Conservation (phyloP, 345 rosid species). For the Geranium rotundifolium region DNA sequence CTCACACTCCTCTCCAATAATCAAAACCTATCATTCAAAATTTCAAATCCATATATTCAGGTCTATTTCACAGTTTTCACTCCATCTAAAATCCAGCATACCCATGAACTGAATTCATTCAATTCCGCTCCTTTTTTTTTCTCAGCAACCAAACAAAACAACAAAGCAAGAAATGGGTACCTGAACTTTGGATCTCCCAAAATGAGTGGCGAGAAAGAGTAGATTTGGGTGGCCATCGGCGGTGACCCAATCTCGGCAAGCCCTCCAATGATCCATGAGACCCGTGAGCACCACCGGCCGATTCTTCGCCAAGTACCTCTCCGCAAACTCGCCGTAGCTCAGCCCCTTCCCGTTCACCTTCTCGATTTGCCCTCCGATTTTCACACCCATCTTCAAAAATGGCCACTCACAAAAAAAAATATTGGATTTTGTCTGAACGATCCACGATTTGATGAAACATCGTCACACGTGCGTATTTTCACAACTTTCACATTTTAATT, state of each 20-base stretch:
- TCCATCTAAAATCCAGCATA: neutral
- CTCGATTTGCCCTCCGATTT: conserved; percentile 54
- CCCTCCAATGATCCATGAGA: conserved; percentile 74
- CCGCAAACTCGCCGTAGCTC: conserved; percentile 50
- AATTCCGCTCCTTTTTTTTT: neutral
- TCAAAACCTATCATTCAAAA: no score
- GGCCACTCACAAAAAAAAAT: no score
- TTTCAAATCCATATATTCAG: no score
- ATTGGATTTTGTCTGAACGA: no score
- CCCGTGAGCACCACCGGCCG: conserved; percentile 63
- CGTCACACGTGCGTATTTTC: no score
- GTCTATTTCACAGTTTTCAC: neutral
- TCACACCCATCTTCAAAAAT: conserved; percentile 34
- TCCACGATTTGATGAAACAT: no score
- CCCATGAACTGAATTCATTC: neutral
- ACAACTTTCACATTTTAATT: no score
- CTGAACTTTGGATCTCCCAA: conserved; percentile 73
- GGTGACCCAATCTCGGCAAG: conserved; percentile 69
- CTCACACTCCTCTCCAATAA: no score
- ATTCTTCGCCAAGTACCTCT: conserved; percentile 52
- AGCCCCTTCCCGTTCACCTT: conserved; percentile 54
- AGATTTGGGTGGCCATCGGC: conserved; percentile 47
- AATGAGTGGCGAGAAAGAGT: conserved; percentile 48
- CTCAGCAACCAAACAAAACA: neutral
- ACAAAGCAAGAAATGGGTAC: conserved; percentile 16